Percentiles rank a stretch among this genome's conserved stretches.
Evolutionary conservation across 129 eudicot genomes (phyloP).

Genomic region (Sambucus nigra): DNA sequence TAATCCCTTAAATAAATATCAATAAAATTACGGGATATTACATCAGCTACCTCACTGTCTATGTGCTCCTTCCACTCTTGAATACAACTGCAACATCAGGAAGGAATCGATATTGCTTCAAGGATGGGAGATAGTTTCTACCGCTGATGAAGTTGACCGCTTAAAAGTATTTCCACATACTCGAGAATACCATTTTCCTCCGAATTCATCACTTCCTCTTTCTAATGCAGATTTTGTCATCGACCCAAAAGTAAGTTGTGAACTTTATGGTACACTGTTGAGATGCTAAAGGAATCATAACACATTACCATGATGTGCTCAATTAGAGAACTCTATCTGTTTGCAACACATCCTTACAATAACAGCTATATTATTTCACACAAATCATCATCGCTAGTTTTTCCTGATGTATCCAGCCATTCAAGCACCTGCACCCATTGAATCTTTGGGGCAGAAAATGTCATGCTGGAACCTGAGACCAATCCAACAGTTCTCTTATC

Average conservation of each 20-base stretch:
- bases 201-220: slow-evolving; percentile 26
- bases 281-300: slow-evolving; percentile 30
- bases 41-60: slow-evolving; percentile 62
- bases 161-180: slow-evolving; percentile 40
- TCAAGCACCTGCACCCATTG: slow-evolving; percentile 50
- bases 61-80: slow-evolving; percentile 33
- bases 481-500: slow-evolving; percentile 55
- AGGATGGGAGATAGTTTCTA: slow-evolving; percentile 68
- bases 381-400: slow-evolving; percentile 17
- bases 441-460: slow-evolving; percentile 52
- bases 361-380: slow-evolving; percentile 51
- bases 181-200: slow-evolving; percentile 46
- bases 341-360: slow-evolving; percentile 44
- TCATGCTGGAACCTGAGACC: slow-evolving; percentile 55
- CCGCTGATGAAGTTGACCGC: slow-evolving; percentile 32
- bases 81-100: slow-evolving; percentile 42
- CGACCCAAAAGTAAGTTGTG: slow-evolving; percentile 32
- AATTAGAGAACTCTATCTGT: slow-evolving; percentile 41
- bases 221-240: slow-evolving; percentile 14
- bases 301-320: slow-evolving; percentile 33
- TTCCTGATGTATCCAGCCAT: slow-evolving; percentile 28
- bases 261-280: slow-evolving; percentile 37
- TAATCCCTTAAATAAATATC: too few species aligned
- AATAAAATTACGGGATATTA: too few species aligned
- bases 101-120: slow-evolving; percentile 55